Conservation (phyloP, 2,329 filamentous ascomycete genomes). For the Paracamarosporium sp. region DNA sequence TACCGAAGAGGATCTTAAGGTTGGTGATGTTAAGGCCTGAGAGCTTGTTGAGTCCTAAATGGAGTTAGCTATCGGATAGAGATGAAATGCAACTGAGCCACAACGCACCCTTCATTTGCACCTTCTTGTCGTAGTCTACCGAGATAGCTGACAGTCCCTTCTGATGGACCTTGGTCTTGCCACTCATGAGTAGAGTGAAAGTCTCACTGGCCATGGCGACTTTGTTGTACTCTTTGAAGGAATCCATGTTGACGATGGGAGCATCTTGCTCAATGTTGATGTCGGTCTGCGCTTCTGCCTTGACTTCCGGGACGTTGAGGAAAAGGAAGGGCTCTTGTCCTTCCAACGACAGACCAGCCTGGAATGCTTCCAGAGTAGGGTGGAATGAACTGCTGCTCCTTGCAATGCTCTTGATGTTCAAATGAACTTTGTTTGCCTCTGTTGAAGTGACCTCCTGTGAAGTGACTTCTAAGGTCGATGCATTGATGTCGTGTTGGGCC, state of each 20-base stretch:
- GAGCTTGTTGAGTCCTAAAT: slow-evolving; percentile 2
- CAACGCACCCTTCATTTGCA: slow-evolving; percentile 62
- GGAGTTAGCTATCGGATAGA: neutral
- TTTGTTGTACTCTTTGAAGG: slow-evolving; percentile 59
- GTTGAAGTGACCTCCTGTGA: slow-evolving; percentile 60
- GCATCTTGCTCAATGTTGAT: slow-evolving; percentile 54
- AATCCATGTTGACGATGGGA: slow-evolving; percentile 50
- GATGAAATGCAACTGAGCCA: neutral
- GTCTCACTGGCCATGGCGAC: slow-evolving; percentile 57
- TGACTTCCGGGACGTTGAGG: slow-evolving; percentile 54
- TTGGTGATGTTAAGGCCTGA: slow-evolving; percentile 25
- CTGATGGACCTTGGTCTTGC: slow-evolving; percentile 59
- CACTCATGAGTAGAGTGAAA: slow-evolving; percentile 58
- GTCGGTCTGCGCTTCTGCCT: slow-evolving; percentile 50
- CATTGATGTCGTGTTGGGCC: slow-evolving; percentile 61
- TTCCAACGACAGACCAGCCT: slow-evolving; percentile 58
- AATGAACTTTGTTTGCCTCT: slow-evolving; percentile 53
- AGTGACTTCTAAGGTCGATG: slow-evolving; percentile 58
- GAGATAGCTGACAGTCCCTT: slow-evolving; percentile 57
- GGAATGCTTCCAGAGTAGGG: slow-evolving; percentile 62
- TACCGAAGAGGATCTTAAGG: slow-evolving; percentile 54
- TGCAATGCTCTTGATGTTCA: slow-evolving; percentile 58
- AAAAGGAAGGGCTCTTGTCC: slow-evolving; percentile 51
- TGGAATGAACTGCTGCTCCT: slow-evolving; percentile 59
- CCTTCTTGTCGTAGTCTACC: slow-evolving; percentile 63